phyloP scores from a whole-genome alignment of 345 rosid genomes.

The Hypericum androsaemum region DNA sequence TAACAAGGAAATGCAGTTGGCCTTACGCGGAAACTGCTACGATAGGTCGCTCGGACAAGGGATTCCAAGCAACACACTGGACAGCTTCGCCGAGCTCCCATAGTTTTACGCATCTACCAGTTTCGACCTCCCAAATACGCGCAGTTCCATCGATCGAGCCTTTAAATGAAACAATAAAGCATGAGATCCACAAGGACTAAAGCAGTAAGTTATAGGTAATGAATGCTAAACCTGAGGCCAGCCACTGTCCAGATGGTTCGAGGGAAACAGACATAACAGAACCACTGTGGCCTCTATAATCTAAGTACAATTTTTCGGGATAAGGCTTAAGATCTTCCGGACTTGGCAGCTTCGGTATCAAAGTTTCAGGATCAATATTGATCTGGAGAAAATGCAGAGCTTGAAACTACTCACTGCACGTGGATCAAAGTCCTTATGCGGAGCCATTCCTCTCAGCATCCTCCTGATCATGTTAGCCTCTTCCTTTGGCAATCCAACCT shows the following conservation, averaged over 20 bases:
- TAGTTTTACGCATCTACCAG: slow-evolving; percentile 53
- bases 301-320: slow-evolving; percentile 62
- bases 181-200: too few species aligned
- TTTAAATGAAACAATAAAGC: slow-evolving; percentile 18
- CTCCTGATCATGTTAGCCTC: too few species aligned
- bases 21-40: slow-evolving; percentile 65
- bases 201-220: too few species aligned
- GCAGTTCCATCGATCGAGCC: slow-evolving; percentile 76
- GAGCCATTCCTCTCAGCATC: too few species aligned
- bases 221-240: slow-evolving; percentile 81
- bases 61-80: slow-evolving; percentile 79
- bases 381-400: slow-evolving; percentile 38
- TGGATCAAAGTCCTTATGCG: too few species aligned
- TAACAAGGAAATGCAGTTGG: slow-evolving; percentile 2
- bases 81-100: slow-evolving; percentile 72
- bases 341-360: slow-evolving; percentile 91
- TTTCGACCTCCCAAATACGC: slow-evolving; percentile 70
- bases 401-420: too few species aligned
- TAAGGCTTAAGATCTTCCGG: slow-evolving; percentile 86
- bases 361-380: slow-evolving; percentile 80
- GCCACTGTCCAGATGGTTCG: slow-evolving; percentile 80
- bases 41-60: slow-evolving; percentile 59
- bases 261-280: slow-evolving; percentile 65
- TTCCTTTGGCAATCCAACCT: too few species aligned
- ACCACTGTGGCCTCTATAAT: slow-evolving; percentile 85